These are phyloP conservation scores for Solanum medicagineum DNA, from an alignment of 257 asterid species.

Conservation along the genomic window DNA sequence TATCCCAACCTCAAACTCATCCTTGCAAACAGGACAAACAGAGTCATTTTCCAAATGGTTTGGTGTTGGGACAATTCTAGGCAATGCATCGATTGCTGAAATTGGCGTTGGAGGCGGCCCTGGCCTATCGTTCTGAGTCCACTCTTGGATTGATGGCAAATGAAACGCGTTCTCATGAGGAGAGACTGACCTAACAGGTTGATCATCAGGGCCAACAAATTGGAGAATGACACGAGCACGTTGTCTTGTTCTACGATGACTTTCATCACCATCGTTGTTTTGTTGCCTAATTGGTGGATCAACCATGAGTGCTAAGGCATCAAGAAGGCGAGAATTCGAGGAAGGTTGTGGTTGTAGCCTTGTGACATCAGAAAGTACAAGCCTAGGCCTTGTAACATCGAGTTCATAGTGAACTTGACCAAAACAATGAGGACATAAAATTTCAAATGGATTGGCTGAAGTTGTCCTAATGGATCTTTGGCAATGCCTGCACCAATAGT, in stretches of 20 bases:
- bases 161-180: slow-evolving; percentile 4
- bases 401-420: slow-evolving; percentile 46
- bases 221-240: slow-evolving; percentile 38
- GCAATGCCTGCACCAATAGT: slow-evolving; percentile 76
- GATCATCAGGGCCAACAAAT: slow-evolving; percentile 44
- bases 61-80: slow-evolving; percentile 22
- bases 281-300: slow-evolving; percentile 25
- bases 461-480: slow-evolving; percentile 62
- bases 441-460: slow-evolving; percentile 50
- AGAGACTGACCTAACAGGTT: slow-evolving; percentile 23
- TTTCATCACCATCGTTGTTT: neutral
- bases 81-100: slow-evolving; percentile 33
- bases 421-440: slow-evolving; percentile 60
- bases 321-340: slow-evolving; percentile 27
- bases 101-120: slow-evolving; percentile 34
- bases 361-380: slow-evolving; percentile 5
- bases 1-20: slow-evolving; percentile 60
- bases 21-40: slow-evolving; percentile 73
- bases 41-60: slow-evolving; percentile 31
- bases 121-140: slow-evolving; percentile 21
- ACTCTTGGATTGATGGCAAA: slow-evolving; percentile 13
- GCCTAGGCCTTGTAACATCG: slow-evolving; percentile 48
- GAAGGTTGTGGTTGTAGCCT: slow-evolving; percentile 17
- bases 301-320: slow-evolving; percentile 31
- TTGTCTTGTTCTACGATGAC: neutral